These are phyloP conservation scores for Sanghuangporus sanghuang DNA, from an alignment of 1,284 basidiomycete genomes.

Conservation along the genomic window DNA sequence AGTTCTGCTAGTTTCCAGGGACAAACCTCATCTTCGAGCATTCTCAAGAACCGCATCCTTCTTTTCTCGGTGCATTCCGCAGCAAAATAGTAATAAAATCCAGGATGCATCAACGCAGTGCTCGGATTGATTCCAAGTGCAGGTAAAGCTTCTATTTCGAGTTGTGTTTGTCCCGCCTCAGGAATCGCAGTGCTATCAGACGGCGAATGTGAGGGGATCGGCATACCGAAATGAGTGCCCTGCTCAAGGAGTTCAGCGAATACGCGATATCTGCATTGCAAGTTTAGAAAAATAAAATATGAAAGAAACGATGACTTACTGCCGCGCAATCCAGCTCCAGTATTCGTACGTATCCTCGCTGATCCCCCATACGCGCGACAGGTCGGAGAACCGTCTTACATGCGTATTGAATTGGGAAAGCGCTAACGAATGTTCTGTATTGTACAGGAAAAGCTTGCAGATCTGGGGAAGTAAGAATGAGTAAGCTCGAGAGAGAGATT, in stretches of 20 bases:
- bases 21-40: constrained; percentile 49
- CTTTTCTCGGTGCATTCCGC: constrained; percentile 79
- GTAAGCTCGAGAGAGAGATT: neutral
- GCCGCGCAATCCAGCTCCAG: constrained; percentile 94
- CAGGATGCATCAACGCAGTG: constrained; percentile 80
- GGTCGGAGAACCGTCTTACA: constrained; percentile 79
- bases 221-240: constrained; percentile 64
- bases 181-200: constrained; percentile 23
- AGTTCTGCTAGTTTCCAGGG: neutral
- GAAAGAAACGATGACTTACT: constrained; percentile 46
- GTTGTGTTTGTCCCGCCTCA: constrained; percentile 24
- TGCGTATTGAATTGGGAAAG: constrained; percentile 81
- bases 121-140: constrained; percentile 62
- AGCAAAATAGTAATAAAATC: constrained; percentile 87
- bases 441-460: constrained; percentile 85
- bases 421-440: constrained; percentile 73
- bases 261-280: constrained; percentile 64
- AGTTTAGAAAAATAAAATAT: neutral
- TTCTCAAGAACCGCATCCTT: constrained; percentile 57
- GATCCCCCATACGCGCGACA: constrained; percentile 92
- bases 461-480: constrained; percentile 44
- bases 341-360: constrained; percentile 96
- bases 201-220: constrained; percentile 56
- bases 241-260: constrained; percentile 86
- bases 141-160: constrained; percentile 50